Conservation (phyloP, 1,284 basidiomycete genomes). For the Apiotrichum akiyoshidainum region DNA sequence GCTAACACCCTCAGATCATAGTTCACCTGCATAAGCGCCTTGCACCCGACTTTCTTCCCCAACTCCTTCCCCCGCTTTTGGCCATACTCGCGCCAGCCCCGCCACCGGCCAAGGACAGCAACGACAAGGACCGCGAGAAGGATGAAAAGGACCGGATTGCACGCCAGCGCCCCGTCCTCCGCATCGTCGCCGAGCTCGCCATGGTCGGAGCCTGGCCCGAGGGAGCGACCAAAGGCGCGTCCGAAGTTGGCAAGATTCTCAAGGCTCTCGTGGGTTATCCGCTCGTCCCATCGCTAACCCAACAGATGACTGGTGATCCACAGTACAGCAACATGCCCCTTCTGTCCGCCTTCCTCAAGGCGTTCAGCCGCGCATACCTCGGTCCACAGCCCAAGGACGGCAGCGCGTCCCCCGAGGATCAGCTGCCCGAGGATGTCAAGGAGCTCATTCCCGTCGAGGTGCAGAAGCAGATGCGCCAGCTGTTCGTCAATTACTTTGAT, state of each 20-base stretch:
- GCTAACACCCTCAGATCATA: slow-evolving; percentile 61
- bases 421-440: slow-evolving; percentile 55
- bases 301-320: slow-evolving; percentile 78
- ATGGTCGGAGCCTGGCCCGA: slow-evolving; percentile 66
- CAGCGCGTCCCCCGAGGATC: background rate
- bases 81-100: slow-evolving; percentile 61
- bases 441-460: slow-evolving; percentile 78
- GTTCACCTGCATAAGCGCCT: slow-evolving; percentile 87
- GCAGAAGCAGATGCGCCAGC: slow-evolving; percentile 81
- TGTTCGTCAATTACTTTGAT: slow-evolving; percentile 91
- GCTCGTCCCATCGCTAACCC: background rate
- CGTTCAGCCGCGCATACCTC: slow-evolving; percentile 74
- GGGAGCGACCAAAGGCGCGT: slow-evolving; percentile 60
- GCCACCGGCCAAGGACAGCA: slow-evolving; percentile 40
- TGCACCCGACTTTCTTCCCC: slow-evolving; percentile 69
- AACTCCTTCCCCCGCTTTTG: slow-evolving; percentile 64
- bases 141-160: slow-evolving; percentile 78
- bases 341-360: slow-evolving; percentile 77
- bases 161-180: slow-evolving; percentile 78
- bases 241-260: slow-evolving; percentile 70
- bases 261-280: slow-evolving; percentile 60
- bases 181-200: slow-evolving; percentile 85
- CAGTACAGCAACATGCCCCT: slow-evolving; percentile 80
- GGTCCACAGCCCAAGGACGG: slow-evolving; percentile 55
- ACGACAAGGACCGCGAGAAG: slow-evolving; percentile 73